Percentiles rank a stretch among this genome's conserved stretches.
Conservation (phyloP, 2,329 filamentous ascomycete species). For the Aspergillus brunneoviolaceus region DNA sequence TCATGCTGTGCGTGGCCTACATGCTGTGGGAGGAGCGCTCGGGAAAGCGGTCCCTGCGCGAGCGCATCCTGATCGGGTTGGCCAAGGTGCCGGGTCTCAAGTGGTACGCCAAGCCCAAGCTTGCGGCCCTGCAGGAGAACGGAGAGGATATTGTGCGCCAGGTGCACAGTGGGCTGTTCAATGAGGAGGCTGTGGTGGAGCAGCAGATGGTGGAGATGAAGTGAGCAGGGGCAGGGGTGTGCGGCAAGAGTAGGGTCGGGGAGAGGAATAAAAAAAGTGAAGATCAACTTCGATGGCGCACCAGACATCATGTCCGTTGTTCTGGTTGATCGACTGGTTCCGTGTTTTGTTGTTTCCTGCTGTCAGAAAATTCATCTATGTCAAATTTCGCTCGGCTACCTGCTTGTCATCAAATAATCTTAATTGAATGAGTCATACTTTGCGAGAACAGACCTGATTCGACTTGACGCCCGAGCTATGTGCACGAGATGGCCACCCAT, state of each 20-base stretch:
- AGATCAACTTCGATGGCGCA: not conserved
- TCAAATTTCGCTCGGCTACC: not conserved
- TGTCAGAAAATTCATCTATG: not conserved
- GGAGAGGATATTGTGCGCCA: not conserved
- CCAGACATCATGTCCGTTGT: not conserved
- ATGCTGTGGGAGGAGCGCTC: conserved; percentile 3
- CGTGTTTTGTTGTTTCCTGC: not conserved
- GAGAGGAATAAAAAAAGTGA: not conserved
- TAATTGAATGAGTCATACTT: not conserved
- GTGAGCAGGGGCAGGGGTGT: not conserved
- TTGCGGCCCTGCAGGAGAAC: not conserved
- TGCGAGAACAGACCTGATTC: too few species aligned
- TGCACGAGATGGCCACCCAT: too few species aligned
- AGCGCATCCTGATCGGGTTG: not conserved
- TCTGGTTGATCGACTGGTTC: not conserved
- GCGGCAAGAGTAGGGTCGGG: not conserved
- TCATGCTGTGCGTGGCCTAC: conserved; percentile 2
- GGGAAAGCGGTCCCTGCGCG: not conserved
- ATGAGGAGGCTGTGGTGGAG: not conserved
- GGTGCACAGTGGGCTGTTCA: conserved; percentile 3
- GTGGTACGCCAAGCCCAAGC: not conserved
- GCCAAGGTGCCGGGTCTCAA: not conserved
- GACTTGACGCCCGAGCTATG: too few species aligned
- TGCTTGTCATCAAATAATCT: not conserved
- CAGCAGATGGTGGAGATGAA: not conserved